Evolutionary conservation across 2,329 filamentous ascomycete species (phyloP).

Genomic region (Penicillium paneum): DNA sequence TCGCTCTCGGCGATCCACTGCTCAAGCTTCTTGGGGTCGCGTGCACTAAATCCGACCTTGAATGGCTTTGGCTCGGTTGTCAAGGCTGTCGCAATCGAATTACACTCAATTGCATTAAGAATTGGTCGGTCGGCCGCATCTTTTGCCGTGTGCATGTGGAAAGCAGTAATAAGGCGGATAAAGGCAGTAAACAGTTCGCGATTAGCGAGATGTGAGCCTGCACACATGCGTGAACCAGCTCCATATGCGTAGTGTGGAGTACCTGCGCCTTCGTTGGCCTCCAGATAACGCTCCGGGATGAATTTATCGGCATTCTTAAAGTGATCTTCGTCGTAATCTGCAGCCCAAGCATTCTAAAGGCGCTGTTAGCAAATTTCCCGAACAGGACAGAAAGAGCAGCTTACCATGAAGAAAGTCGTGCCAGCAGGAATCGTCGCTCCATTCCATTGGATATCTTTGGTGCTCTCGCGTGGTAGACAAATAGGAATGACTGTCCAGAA

Average conservation of each 20-base stretch:
- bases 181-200: conserved; percentile 62
- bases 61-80: conserved; percentile 63
- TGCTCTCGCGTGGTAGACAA: conserved; percentile 68
- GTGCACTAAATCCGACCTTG: conserved; percentile 54
- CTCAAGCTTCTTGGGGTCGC: conserved; percentile 47
- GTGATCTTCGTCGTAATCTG: conserved; percentile 67
- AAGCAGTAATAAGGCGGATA: conserved; percentile 58
- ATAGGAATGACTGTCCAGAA: conserved; percentile 80
- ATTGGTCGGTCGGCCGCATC: conserved; percentile 51
- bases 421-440: conserved; percentile 67
- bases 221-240: conserved; percentile 62
- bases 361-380: background rate
- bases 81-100: conserved; percentile 55
- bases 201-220: conserved; percentile 61
- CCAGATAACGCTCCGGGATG: conserved; percentile 67
- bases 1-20: conserved; percentile 55
- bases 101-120: conserved; percentile 58
- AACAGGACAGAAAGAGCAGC: background rate
- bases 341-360: conserved; percentile 65
- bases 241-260: conserved; percentile 63
- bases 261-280: conserved; percentile 50
- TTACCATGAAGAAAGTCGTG: conserved; percentile 74
- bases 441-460: conserved; percentile 69
- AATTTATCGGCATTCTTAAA: conserved; percentile 64
- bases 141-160: conserved; percentile 52